Base-by-base conservation (phyloP, 495 filamentous ascomycete species). In the Friedmanniomyces simplex region DNA sequence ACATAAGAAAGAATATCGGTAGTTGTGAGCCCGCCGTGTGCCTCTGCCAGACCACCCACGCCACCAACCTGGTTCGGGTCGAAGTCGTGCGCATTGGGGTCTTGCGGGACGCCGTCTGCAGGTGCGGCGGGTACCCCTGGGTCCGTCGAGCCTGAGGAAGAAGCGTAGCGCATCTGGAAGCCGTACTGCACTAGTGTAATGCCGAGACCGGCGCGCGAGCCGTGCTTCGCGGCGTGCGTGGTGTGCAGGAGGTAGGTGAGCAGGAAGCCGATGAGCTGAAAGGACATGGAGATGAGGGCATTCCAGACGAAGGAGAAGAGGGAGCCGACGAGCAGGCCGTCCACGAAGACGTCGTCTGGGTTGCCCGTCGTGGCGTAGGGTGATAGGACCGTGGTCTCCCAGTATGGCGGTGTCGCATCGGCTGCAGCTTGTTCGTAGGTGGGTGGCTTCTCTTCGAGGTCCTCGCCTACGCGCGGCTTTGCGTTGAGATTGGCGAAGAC, bases 341-440 rank as follows among this genome's bases (percentile, higher is more conserved):
- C 91, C 42, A 97, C 85, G 68, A 88, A 98, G 49, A 98, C 93
- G 71, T 97, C 93, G 66, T 97, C 90, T 12, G 61, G 61, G 52
- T 63, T 60, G 36, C 61, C 57, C 30, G 84, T 85, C 46, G 84
- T 80, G 51, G 84, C 75, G 30, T 91, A 91, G 7, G 93, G 94
- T 2, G 91, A 89, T 55, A 97, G 79, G 64, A 98, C 96, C 1
- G 93, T 96, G 18, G 91, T 97, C 73, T 98, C 93, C 93, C 93
- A 98, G 70, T 97, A 98, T 1, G 94, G 93, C 0, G 93, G 93
- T 36, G 93, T 89, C 21, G 91, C 88, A 73, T 98, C 93, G 18
- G 91, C 91, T 11, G 93, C 93, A 7, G 93, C 93, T 82, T 96
- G 90, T 79, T 98, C 94, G 74, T 98, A 98, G 21, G 91, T 88